Evolutionary conservation across 192 early-diverging fungal species (phyloP), one percentile per base, ranked within the genome.

Genomic region (Backusella morwellensis): DNA sequence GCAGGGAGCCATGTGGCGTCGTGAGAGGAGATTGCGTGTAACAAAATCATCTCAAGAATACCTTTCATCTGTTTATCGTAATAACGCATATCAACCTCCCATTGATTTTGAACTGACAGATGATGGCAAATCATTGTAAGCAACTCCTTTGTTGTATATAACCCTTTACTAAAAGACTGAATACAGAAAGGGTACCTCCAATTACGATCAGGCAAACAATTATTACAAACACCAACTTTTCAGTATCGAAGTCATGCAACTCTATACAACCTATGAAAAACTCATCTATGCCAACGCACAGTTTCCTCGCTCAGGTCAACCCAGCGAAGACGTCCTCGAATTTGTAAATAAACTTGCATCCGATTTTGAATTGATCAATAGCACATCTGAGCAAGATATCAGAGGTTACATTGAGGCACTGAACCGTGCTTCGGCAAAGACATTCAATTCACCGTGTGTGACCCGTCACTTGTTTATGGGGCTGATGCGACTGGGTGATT

Each of bases 361-460:
- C 1, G 92, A 93, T 71, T 87, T 92, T 78, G 83, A 84, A 41
- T 35, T 91, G 72, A 78, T 92, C 4, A 82, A 81, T 12, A 77
- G 84, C 7, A 87, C 84, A 23, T 50, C 47, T 26, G 81, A 85
- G 40, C 56, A 81, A 6, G 92, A 93, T 35, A 79, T 86, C 42
- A 83, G 87, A n/a, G 83, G 85, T 5, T 79, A 92, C 63, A 83
- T 92, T 3, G 87, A 89, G 74, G 85, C 42, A 0, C 80, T 95
- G 68, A 90, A 92, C 50, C 86, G 91, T 32, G 86, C 90, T 0
- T 80, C 88, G 0, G 82, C 85, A 74, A 87, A 89, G 67, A 93
- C 92, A 0, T 93, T 91, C 82, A 90, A 93, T 75, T 92, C 92
- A 41, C 91, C 93, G 14, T 82, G 86, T 6, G 83, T 93, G 41